These are phyloP conservation scores for Vigna mungo DNA, from an alignment of 306 rosid species.

Conservation along the genomic window DNA sequence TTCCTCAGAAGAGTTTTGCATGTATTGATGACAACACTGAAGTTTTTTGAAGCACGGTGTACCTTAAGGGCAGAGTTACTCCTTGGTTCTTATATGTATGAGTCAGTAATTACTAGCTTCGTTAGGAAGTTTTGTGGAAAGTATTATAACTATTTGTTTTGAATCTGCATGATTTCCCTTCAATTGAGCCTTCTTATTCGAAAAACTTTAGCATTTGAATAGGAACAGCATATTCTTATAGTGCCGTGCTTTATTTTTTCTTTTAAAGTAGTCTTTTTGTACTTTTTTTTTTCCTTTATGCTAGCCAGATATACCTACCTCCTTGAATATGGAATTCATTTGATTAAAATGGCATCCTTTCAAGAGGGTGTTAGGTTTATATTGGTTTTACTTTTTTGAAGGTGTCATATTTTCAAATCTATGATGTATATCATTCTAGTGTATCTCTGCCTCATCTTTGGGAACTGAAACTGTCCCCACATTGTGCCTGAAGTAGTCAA, in stretches of 20 bases:
- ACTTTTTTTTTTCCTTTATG: not conserved
- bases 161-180: too few species aligned
- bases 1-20: not conserved
- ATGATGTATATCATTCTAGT: not conserved
- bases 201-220: too few species aligned
- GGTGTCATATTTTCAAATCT: constrained; percentile 14
- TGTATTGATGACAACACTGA: constrained; percentile 1
- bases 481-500: constrained; percentile 2
- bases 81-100: too few species aligned
- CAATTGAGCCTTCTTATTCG: too few species aligned
- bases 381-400: not conserved
- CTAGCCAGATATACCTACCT: not conserved
- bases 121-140: too few species aligned
- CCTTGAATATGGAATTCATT: not conserved
- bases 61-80: too few species aligned
- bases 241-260: too few species aligned
- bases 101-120: too few species aligned
- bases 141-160: too few species aligned
- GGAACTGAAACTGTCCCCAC: not conserved
- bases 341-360: constrained; percentile 10
- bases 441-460: not conserved
- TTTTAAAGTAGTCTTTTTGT: too few species aligned
- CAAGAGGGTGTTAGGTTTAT: not conserved
- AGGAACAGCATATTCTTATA: too few species aligned
- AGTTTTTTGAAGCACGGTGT: not conserved